Conservation (phyloP, 805 yeast genomes). For the Jamesozyma lodderae region DNA sequence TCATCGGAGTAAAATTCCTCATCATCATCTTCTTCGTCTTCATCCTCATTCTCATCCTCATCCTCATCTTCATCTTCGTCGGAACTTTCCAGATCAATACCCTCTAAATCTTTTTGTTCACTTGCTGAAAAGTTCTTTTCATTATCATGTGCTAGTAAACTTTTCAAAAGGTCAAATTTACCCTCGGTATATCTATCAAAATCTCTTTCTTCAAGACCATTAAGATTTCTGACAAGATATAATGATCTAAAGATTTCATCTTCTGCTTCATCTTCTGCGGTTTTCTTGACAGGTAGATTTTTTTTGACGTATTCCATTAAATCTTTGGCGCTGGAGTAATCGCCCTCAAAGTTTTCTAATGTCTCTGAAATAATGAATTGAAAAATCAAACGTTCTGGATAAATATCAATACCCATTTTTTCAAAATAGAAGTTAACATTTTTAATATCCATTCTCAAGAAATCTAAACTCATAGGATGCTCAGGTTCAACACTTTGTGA, state of each 20-base stretch:
- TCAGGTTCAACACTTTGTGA: conserved; percentile 97
- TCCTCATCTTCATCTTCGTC: conserved; percentile 25
- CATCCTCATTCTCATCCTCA: conserved; percentile 26
- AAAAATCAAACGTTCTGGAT: conserved; percentile 75
- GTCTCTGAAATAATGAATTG: conserved; percentile 56
- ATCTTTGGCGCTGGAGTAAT: conserved; percentile 24
- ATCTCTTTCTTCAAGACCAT: conserved; percentile 85
- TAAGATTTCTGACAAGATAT: conserved; percentile 68
- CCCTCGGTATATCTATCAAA: conserved; percentile 72
- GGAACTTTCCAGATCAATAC: conserved; percentile 19
- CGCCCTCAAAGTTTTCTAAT: conserved; percentile 34
- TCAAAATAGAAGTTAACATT: conserved; percentile 84
- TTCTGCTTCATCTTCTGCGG: conserved; percentile 49
- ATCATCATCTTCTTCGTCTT: conserved; percentile 27
- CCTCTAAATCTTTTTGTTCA: conserved; percentile 19
- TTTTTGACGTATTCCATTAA: conserved; percentile 34
- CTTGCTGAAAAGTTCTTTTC: conserved; percentile 19
- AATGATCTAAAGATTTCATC: conserved; percentile 84
- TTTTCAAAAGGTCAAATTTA: conserved; percentile 66
- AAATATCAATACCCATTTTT: conserved; percentile 62
- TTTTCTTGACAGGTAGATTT: conserved; percentile 46
- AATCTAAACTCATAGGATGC: conserved; percentile 94
- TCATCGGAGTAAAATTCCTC: conserved; percentile 30
- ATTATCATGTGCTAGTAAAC: conserved; percentile 42
- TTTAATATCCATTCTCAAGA: conserved; percentile 93